Evolutionary conservation across 306 rosid genomes (phyloP).

Genomic region (Malus fusca): DNA sequence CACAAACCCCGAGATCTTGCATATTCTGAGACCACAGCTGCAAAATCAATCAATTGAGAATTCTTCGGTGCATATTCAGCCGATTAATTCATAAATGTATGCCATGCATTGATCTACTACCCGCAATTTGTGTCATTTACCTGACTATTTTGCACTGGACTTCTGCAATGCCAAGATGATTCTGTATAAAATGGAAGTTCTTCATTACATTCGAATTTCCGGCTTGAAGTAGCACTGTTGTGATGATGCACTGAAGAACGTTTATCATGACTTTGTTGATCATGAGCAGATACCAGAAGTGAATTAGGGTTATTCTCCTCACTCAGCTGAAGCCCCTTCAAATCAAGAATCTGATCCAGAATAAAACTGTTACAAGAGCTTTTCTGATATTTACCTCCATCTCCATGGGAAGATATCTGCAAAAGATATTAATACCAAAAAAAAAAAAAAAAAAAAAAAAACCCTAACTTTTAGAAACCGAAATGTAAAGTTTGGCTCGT

Average conservation of each 20-base stretch:
- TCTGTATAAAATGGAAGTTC: constrained; percentile 55
- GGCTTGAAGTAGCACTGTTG: background rate
- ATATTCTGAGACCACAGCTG: constrained; percentile 85
- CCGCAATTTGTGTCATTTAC: constrained; percentile 16
- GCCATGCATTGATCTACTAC: background rate
- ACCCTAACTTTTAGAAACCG: background rate
- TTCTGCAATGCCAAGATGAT: constrained; percentile 49
- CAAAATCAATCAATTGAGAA: constrained; percentile 6
- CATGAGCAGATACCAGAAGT: constrained; percentile 17
- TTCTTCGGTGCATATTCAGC: background rate
- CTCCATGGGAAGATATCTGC: constrained; percentile 27
- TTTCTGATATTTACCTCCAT: constrained; percentile 27
- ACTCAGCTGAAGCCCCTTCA: constrained; percentile 46
- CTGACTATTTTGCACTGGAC: constrained; percentile 56
- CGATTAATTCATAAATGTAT: background rate
- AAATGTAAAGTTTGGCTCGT: too few species aligned
- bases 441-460: background rate
- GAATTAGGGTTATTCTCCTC: constrained; percentile 12
- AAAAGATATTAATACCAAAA: background rate
- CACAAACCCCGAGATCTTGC: constrained; percentile 85
- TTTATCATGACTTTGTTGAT: constrained; percentile 4
- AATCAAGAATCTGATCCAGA: constrained; percentile 63
- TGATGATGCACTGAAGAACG: constrained; percentile 26
- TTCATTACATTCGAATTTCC: background rate
- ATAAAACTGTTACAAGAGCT: constrained; percentile 9